Percentiles rank a stretch among this genome's conserved stretches.
Evolutionary conservation across 176 grass and related monocot species (phyloP).

Genomic region (Luzula sylvatica): DNA sequence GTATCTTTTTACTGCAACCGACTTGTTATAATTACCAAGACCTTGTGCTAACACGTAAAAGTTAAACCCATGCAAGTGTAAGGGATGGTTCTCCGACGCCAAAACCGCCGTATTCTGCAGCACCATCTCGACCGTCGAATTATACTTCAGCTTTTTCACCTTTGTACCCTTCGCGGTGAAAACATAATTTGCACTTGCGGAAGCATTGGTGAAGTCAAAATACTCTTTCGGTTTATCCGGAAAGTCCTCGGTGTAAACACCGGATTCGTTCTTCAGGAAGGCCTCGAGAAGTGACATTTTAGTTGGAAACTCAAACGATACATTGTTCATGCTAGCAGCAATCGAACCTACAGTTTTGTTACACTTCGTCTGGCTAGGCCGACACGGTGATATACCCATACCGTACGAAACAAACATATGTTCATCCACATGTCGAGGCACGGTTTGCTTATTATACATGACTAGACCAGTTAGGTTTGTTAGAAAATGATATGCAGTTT

Average conservation of each 20-base stretch:
- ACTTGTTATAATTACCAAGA: constrained; percentile 41
- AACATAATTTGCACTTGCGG: neutral
- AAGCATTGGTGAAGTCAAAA: constrained; percentile 43
- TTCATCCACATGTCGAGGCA: constrained; percentile 41
- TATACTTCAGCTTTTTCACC: constrained; percentile 33
- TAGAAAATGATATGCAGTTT: constrained; percentile 34
- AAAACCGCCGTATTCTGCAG: constrained; percentile 58
- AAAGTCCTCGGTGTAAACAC: constrained; percentile 53
- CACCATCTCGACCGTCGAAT: constrained; percentile 53
- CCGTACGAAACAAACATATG: constrained; percentile 46
- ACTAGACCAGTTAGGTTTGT: constrained; percentile 32
- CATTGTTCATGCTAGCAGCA: constrained; percentile 56
- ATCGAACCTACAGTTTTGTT: neutral
- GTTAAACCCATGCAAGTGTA: constrained; percentile 57
- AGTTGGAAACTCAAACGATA: constrained; percentile 39
- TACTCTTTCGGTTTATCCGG: constrained; percentile 27
- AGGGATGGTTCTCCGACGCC: constrained; percentile 53
- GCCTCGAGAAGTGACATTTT: constrained; percentile 36
- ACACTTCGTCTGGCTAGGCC: constrained; percentile 20
- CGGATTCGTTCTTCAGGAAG: neutral
- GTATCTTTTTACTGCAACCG: neutral
- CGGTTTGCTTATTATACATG: constrained; percentile 4
- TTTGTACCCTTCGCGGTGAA: constrained; percentile 23
- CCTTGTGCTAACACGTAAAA: constrained; percentile 58
- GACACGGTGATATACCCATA: constrained; percentile 23